These are phyloP conservation scores for Leishmania tarentolae DNA, from an alignment of 208 protist genomes.

Conservation along the genomic window DNA sequence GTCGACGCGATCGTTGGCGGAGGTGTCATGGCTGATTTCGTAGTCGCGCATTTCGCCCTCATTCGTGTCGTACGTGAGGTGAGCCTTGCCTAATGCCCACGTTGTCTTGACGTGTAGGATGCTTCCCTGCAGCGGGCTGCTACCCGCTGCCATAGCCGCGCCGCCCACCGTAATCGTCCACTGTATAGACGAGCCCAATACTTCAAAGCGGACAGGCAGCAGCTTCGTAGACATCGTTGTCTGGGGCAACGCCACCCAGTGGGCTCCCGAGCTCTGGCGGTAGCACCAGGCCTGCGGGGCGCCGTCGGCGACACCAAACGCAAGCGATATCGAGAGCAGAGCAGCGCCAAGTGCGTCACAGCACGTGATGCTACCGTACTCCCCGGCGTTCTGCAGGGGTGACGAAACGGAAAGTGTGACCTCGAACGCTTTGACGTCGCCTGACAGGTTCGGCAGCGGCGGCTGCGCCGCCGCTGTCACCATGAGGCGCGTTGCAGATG, in stretches of 20 bases:
- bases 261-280: constrained; percentile 34
- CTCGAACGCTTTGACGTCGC: constrained; percentile 53
- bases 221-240: constrained; percentile 19
- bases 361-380: constrained; percentile 52
- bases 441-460: constrained; percentile 55
- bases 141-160: constrained; percentile 21
- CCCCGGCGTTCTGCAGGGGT: constrained; percentile 31
- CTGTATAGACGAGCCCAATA: constrained; percentile 28
- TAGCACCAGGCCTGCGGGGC: constrained; percentile 44
- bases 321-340: constrained; percentile 44
- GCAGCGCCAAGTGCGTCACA: constrained; percentile 47
- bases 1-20: constrained; percentile 31
- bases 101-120: constrained; percentile 49
- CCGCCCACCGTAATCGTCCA: constrained; percentile 32
- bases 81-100: constrained; percentile 44
- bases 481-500: constrained; percentile 39
- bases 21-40: constrained; percentile 38
- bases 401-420: constrained; percentile 28
- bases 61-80: constrained; percentile 50
- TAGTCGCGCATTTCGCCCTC: constrained; percentile 57
- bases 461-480: constrained; percentile 44
- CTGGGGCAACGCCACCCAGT: constrained; percentile 36
- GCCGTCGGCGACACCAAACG: constrained; percentile 46
- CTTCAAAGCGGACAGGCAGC: constrained; percentile 28
- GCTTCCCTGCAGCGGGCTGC: constrained; percentile 33